Base-by-base conservation (phyloP, 257 asterid species). In the Galeopsis tetrahit region DNA sequence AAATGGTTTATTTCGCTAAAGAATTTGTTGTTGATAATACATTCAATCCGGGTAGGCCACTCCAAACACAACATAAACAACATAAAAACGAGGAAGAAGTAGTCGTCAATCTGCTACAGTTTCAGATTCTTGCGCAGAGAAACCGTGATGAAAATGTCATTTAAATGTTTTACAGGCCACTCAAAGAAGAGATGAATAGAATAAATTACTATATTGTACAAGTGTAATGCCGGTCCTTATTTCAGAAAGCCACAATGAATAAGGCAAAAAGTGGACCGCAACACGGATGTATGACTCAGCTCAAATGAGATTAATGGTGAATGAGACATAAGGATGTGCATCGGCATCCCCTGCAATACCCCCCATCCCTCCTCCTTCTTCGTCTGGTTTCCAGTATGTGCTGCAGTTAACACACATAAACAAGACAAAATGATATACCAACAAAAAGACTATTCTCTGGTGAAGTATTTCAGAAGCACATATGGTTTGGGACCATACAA, bases 331-430 rank as follows among this genome's bases (percentile, higher is more conserved):
- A 69, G 96, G 96, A 81, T 92, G 88, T 64, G 89, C 73, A 44
- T 84, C 98, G 1, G 88, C 81, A 21, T 92, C 96, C 6, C 90
- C 89, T 72, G 84, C 96, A 58, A 90, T 79, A 70, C 88, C 88
- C 21, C 80, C 85, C 80, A 85, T 63, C 73, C 95, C 91, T 71
- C 86, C 90, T 67, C 86, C 90, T 67, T 90, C 98, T 1, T 92
- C 96, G 70, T 92, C 96, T 65, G 85, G 66, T 84, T 88, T 92
- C 97, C 97, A 92, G 88, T 68, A 88, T 63, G 86, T 51, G 87
- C 97, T 92, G 93, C 73, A 76, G 69, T 80, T 65, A 55, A 21
- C 28, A 21, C 28, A 21, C 75, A 74, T 73, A 73, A 9, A 78
- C 17, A 65, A 63, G 57, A 72, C 58, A 48, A 53, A 53, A 64